Conservation (phyloP, 2,329 filamentous ascomycete genomes). For the Plenodomus biglobosus region DNA sequence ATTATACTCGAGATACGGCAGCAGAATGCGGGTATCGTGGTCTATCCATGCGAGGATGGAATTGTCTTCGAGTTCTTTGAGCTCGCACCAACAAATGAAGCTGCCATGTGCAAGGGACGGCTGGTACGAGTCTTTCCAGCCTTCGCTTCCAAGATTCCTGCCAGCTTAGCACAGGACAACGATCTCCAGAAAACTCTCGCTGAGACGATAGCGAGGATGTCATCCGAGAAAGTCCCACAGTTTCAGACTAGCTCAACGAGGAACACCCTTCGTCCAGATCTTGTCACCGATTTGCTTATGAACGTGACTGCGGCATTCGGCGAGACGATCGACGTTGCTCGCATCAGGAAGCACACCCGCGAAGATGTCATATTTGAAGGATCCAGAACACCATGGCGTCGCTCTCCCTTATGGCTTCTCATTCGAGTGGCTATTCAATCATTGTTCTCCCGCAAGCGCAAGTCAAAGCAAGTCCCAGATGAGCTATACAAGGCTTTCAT, state of each 20-base stretch:
- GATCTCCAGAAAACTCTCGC: slow-evolving; percentile 29
- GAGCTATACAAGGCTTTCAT: slow-evolving; percentile 55
- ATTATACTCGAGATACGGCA: slow-evolving; percentile 47
- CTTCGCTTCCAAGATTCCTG: slow-evolving; percentile 39
- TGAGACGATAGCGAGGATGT: slow-evolving; percentile 39
- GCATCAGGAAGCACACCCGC: slow-evolving; percentile 54
- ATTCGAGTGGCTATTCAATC: slow-evolving; percentile 55
- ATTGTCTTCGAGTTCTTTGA: slow-evolving; percentile 52
- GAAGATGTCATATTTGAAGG: slow-evolving; percentile 57
- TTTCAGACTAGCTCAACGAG: slow-evolving; percentile 48
- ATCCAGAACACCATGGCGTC: slow-evolving; percentile 48
- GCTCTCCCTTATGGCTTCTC: slow-evolving; percentile 58
- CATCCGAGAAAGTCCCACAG: slow-evolving; percentile 36
- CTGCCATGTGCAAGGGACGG: slow-evolving; percentile 46
- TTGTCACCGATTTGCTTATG: slow-evolving; percentile 56
- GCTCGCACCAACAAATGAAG: slow-evolving; percentile 46
- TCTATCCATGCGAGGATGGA: slow-evolving; percentile 29
- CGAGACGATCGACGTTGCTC: slow-evolving; percentile 4
- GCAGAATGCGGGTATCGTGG: slow-evolving; percentile 53
- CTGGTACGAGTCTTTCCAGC: slow-evolving; percentile 52
- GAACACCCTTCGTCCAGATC: slow-evolving; percentile 52
- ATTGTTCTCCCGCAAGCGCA: slow-evolving; percentile 25
- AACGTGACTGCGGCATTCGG: slow-evolving; percentile 45
- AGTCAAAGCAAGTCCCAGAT: background rate
- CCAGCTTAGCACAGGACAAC: too few species aligned